phyloP scores from a whole-genome alignment of 1,139 yeast species.

The Scheffersomyces parashehatae region DNA sequence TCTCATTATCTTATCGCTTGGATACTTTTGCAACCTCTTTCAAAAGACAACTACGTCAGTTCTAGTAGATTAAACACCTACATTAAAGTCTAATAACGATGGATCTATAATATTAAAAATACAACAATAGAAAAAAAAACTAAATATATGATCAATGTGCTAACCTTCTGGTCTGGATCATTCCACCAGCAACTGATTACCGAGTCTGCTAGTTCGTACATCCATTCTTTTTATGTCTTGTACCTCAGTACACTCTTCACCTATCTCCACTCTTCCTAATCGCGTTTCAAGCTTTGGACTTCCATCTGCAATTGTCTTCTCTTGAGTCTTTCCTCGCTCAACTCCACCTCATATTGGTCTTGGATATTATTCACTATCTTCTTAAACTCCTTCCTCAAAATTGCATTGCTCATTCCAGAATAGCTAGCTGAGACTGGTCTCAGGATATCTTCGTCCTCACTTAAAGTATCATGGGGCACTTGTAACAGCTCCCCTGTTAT shows the following conservation, averaged over 20 bases:
- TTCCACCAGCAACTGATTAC: neutral
- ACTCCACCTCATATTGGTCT: conserved; percentile 58
- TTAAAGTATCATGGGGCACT: conserved; percentile 8
- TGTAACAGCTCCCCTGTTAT: conserved; percentile 21
- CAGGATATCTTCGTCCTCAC: conserved; percentile 15
- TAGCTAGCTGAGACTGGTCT: conserved; percentile 17
- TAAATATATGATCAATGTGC: neutral
- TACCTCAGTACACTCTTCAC: neutral
- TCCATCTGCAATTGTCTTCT: conserved; percentile 50
- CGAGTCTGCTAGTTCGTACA: neutral
- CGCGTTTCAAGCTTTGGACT: conserved; percentile 17
- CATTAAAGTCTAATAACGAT: too few relatives aligned
- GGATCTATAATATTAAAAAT: neutral
- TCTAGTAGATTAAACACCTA: too few relatives aligned
- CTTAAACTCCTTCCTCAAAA: conserved; percentile 70
- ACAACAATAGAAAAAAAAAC: neutral
- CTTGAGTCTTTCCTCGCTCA: conserved; percentile 58
- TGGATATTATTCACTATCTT: conserved; percentile 65
- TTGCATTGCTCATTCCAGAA: conserved; percentile 38
- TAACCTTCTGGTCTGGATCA: neutral
- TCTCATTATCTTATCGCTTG: too few relatives aligned
- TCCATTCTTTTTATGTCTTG: too few relatives aligned
- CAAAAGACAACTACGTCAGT: too few relatives aligned
- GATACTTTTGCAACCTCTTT: too few relatives aligned
- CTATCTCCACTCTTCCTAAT: neutral